Evolutionary conservation across 495 filamentous ascomycete genomes (phyloP), one percentile per base, ranked within the genome.

Genomic region (Ramalina intermedia): DNA sequence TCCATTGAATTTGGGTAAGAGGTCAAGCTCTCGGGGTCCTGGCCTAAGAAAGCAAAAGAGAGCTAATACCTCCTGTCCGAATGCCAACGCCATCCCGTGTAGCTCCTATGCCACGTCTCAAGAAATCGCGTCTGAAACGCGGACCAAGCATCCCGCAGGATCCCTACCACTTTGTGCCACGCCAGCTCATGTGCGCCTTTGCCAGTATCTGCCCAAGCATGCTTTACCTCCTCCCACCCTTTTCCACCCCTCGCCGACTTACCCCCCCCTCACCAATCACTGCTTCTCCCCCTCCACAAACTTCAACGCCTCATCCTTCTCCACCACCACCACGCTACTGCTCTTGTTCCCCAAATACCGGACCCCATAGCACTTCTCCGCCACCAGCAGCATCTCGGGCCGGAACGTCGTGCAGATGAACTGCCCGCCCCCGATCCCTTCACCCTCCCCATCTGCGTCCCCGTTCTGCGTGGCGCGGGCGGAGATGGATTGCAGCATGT

Each of bases 341-440:
- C 86, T 91, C 75, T 96, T 96, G 58, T 90, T 87, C 45, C 79
- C 75, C 44, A 55, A 7, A 69, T 96, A 96, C 47, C 84, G 80
- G 23, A 99, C 91, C 43, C 93, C 93, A 60, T 99, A 99, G 67
- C 89, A 94, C 68, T 96, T 93, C 67, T 96, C 87, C 17, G 93
- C 93, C 35, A 96, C 87, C 44, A 81, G 76, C 50, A 99, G 72
- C 73, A 99, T 94, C 67, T 99, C 91, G 16, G 93, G 93, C 29
- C 91, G 76, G 79, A 99, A 99, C 5, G 91, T 99, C 4, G 91
- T 99, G 70, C 82, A 85, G 62, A 88, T 88, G 60, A 88, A 87
- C 55, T 88, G 84, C 0, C 63, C 65, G 40, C 58, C 61, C 37
- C 63, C 63, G 0, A 47, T 51, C 3, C 29, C 52, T 14, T 44